Evolutionary conservation across 805 yeast genomes (phyloP).

Genomic region (Ogataea minuta): DNA sequence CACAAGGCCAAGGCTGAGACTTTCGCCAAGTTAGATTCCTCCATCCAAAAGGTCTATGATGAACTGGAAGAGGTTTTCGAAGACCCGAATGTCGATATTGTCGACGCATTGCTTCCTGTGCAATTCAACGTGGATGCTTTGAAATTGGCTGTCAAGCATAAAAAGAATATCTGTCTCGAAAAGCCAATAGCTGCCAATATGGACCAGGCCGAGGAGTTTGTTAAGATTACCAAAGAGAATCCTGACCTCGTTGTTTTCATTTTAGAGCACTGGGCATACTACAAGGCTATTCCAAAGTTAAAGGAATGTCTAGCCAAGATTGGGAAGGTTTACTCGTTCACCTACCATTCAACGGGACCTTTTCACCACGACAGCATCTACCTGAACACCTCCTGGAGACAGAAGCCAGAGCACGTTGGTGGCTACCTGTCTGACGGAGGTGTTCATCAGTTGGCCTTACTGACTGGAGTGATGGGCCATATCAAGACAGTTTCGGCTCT

Average conservation of each 20-base stretch:
- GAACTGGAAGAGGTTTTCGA: slow-evolving; percentile 60
- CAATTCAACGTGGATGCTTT: slow-evolving; percentile 72
- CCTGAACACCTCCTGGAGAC: slow-evolving; percentile 79
- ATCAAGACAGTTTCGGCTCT: slow-evolving; percentile 70
- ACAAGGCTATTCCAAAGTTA: slow-evolving; percentile 54
- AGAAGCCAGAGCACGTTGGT: slow-evolving; percentile 86
- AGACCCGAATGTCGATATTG: slow-evolving; percentile 66
- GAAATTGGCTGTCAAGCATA: slow-evolving; percentile 63
- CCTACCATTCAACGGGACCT: slow-evolving; percentile 73
- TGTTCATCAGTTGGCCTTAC: slow-evolving; percentile 88
- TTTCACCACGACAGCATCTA: slow-evolving; percentile 62
- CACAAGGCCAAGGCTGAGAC: slow-evolving; percentile 78
- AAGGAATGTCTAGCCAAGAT: slow-evolving; percentile 62
- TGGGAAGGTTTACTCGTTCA: slow-evolving; percentile 69
- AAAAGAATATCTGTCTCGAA: slow-evolving; percentile 80
- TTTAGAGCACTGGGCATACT: slow-evolving; percentile 85
- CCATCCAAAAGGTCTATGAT: slow-evolving; percentile 54
- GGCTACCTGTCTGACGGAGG: slow-evolving; percentile 95
- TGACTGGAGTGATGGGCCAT: slow-evolving; percentile 78
- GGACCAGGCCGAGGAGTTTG: slow-evolving; percentile 78
- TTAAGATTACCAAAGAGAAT: slow-evolving; percentile 57
- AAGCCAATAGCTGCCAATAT: slow-evolving; percentile 91
- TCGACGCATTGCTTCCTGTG: slow-evolving; percentile 89
- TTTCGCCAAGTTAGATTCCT: slow-evolving; percentile 65
- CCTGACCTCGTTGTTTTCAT: slow-evolving; percentile 65